phyloP scores from a whole-genome alignment of 2,329 filamentous ascomycete species.

The Anisogramma anomala region DNA sequence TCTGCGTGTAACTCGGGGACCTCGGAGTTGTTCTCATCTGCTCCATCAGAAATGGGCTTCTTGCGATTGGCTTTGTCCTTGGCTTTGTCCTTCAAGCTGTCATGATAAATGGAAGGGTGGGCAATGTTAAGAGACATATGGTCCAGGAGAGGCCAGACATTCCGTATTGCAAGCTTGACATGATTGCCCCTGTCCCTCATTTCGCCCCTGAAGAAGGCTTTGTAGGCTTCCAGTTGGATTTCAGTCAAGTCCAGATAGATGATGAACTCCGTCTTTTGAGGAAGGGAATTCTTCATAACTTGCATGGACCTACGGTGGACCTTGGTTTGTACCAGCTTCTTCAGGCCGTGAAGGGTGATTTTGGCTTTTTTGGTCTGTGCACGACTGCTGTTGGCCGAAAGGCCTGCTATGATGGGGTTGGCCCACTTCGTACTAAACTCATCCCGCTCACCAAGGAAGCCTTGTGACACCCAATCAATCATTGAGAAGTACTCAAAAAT shows the following conservation, averaged over 20 bases:
- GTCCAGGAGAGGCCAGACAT: constrained; percentile 28
- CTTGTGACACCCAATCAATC: constrained; percentile 76
- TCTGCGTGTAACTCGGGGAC: constrained; percentile 18
- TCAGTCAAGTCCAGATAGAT: constrained; percentile 59
- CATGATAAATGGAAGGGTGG: constrained; percentile 36
- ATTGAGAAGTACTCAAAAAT: constrained; percentile 76
- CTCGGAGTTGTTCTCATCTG: background rate
- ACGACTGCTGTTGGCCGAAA: constrained; percentile 51
- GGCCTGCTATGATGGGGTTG: constrained; percentile 60
- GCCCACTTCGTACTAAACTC: constrained; percentile 65
- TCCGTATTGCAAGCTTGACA: background rate
- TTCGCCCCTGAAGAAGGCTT: constrained; percentile 22
- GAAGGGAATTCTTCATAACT: constrained; percentile 53
- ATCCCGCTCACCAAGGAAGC: constrained; percentile 55
- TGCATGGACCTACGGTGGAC: constrained; percentile 62
- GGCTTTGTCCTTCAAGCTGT: constrained; percentile 21
- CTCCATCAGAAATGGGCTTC: background rate
- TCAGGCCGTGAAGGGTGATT: constrained; percentile 59
- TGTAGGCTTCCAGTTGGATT: constrained; percentile 54
- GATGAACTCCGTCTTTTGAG: constrained; percentile 70
- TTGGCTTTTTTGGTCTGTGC: constrained; percentile 47
- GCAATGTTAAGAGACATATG: constrained; percentile 38
- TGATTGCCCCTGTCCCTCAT: background rate
- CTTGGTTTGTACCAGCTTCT: constrained; percentile 62
- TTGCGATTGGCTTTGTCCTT: too few species aligned